These are phyloP conservation scores for Lecanicillium sp. DNA, from an alignment of 2,329 filamentous ascomycete genomes.

Conservation along the genomic window DNA sequence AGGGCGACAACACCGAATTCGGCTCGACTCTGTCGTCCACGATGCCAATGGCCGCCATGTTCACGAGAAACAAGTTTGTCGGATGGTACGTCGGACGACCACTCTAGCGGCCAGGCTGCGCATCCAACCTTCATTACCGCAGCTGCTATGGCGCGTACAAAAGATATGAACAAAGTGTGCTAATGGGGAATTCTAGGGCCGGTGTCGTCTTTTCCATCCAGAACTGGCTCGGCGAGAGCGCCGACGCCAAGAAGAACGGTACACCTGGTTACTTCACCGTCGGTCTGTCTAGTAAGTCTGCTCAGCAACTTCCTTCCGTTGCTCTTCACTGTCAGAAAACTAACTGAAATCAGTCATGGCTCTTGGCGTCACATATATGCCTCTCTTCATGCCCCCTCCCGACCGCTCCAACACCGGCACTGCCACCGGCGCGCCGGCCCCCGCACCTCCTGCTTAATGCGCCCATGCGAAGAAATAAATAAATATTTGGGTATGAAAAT, in stretches of 20 bases:
- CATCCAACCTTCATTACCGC: neutral
- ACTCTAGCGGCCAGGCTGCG: neutral
- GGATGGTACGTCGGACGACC: conserved; percentile 47
- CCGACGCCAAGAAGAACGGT: conserved; percentile 56
- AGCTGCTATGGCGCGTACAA: neutral
- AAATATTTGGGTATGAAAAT: too few species aligned
- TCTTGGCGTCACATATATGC: conserved; percentile 46
- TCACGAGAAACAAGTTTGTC: conserved; percentile 79
- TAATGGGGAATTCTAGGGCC: conserved; percentile 42
- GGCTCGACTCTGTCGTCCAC: conserved; percentile 67
- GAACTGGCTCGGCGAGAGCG: conserved; percentile 71
- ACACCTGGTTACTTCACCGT: conserved; percentile 69
- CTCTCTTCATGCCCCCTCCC: conserved; percentile 42
- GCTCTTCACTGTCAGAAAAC: too few species aligned
- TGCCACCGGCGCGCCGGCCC: conserved; percentile 1
- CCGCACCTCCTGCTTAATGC: conserved; percentile 1
- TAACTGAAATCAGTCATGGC: conserved; percentile 53
- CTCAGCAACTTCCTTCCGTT: too few species aligned
- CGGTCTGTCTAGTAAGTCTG: conserved; percentile 65
- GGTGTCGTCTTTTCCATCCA: conserved; percentile 69
- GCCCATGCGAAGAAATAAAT: too few species aligned
- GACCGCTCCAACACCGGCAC: conserved; percentile 18
- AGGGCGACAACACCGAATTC: conserved; percentile 62
- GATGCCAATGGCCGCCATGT: conserved; percentile 93
- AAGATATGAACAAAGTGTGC: neutral